Conservation (phyloP, 225 moss, liverwort and hornwort species). For the Polytrichum formosum region DNA sequence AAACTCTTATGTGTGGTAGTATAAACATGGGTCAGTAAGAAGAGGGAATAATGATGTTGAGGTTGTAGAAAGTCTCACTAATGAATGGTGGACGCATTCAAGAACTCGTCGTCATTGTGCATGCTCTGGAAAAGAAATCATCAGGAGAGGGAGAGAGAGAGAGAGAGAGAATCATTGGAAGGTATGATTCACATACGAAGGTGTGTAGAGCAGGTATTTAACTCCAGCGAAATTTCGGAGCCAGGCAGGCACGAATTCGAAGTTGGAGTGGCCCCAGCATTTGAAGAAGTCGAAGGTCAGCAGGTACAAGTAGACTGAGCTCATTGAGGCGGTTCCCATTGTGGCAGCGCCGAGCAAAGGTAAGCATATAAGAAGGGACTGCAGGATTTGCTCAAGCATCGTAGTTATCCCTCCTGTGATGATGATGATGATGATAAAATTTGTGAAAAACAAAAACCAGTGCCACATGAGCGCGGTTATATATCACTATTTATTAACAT, state of each 20-base stretch:
- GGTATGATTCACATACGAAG: constrained; percentile 56
- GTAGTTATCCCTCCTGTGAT: constrained; percentile 55
- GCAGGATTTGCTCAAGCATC: constrained; percentile 68
- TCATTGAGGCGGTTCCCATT: constrained; percentile 53
- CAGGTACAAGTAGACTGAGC: constrained; percentile 75
- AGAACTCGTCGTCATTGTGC: too few relatives aligned
- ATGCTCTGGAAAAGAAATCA: too few relatives aligned
- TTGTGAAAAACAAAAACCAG: too few relatives aligned
- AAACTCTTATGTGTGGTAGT: too few relatives aligned
- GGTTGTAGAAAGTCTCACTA: too few relatives aligned
- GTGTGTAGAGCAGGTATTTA: constrained; percentile 83
- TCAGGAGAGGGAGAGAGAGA: not conserved
- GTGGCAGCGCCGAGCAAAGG: constrained; percentile 52
- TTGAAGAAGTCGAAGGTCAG: constrained; percentile 70
- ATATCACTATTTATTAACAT: not conserved
- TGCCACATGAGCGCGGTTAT: not conserved
- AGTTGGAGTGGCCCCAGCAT: constrained; percentile 73
- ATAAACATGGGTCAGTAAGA: too few relatives aligned
- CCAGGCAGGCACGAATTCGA: constrained; percentile 47
- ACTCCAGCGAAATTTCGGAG: constrained; percentile 36
- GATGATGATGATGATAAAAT: too few relatives aligned
- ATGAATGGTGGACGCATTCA: too few relatives aligned
- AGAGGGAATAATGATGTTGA: too few relatives aligned
- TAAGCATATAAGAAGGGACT: constrained; percentile 45
- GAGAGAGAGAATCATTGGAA: too few relatives aligned